Evolutionary conservation across 1,284 basidiomycete genomes (phyloP), one percentile per base, ranked within the genome.

Genomic region (Sanghuangporus weigelae): DNA sequence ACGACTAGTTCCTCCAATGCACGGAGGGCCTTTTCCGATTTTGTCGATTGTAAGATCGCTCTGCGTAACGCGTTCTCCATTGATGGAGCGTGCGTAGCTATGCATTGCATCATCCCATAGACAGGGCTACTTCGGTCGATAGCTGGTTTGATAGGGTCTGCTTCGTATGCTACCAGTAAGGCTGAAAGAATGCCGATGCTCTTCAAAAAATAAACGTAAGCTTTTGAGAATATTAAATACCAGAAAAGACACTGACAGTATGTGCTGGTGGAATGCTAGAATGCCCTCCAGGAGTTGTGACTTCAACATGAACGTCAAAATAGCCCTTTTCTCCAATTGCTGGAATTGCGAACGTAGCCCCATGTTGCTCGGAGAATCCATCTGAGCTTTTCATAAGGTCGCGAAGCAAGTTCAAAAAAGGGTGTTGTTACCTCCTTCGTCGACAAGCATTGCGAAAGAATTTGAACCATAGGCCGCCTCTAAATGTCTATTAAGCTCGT

Each of bases 371-470:
- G 40, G 63, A 59, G 46, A 63, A 68, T 65, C 67, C 56, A 63
- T 67, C 51, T 69, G 66, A 40, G 6, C 14, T 3, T 26, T 8
- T 14, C 40, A 7, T 21, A 7, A 42, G 44, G 10, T 35, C 36
- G 7, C 26, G 38, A 23, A n/a, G 19, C 5, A 6, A 36, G n/a
- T 31, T 26, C 7, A 57, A 60, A 23, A 39, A 46, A 10, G 19
- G 38, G 40, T 35, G 12, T n/a, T 7, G 26, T 7, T 68, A 71
- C 77, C 70, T 26, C 80, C 78, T 68, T 79, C 78, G 63, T 79
- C 78, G 40, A 87, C 76, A 40, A 87, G 73, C 72, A 87, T 77
- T 2, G 78, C 76, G 62, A 84, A 81, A 2, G 79, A 78, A 68
- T 85, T 73, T 58, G 76, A 68, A 46, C 85, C 85, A 68, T 82